Evolutionary conservation across 768 basidiomycete genomes (phyloP).

Genomic region (Lentinula detonsa): DNA sequence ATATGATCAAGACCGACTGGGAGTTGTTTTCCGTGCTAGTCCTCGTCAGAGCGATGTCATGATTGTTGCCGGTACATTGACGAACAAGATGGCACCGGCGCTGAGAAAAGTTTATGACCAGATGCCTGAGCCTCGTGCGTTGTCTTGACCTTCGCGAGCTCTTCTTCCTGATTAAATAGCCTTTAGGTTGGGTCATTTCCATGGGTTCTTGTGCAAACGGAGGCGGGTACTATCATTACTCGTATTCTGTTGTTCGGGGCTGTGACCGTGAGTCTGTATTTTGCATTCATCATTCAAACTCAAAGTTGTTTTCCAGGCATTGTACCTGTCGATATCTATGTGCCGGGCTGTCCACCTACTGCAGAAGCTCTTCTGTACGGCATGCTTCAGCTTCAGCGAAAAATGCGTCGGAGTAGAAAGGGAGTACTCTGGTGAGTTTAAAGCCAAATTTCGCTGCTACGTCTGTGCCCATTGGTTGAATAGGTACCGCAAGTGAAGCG

Average conservation of each 20-base stretch:
- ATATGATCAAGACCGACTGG: slow-evolving; percentile 97
- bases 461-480: neutral
- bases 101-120: slow-evolving; percentile 95
- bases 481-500: slow-evolving; percentile 54
- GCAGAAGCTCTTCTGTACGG: slow-evolving; percentile 98
- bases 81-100: slow-evolving; percentile 99
- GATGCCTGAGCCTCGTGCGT: slow-evolving; percentile 94
- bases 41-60: slow-evolving; percentile 97
- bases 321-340: slow-evolving; percentile 97
- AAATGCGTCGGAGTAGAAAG: slow-evolving; percentile 88
- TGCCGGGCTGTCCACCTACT: slow-evolving; percentile 90
- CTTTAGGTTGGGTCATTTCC: slow-evolving; percentile 91
- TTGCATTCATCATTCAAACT: slow-evolving; percentile 3
- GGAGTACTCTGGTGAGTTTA: slow-evolving; percentile 73
- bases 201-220: slow-evolving; percentile 99
- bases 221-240: slow-evolving; percentile 96
- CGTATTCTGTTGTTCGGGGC: slow-evolving; percentile 96
- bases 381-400: slow-evolving; percentile 94
- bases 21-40: slow-evolving; percentile 98
- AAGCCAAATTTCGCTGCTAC: neutral
- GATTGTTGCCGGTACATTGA: slow-evolving; percentile 98
- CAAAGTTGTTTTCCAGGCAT: slow-evolving; percentile 50
- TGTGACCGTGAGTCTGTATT: slow-evolving; percentile 72
- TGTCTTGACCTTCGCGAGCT: neutral
- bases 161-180: slow-evolving; percentile 2